Conservation (phyloP, 192 early-diverging fungal species). For the Thoreauomyces humboldtii region DNA sequence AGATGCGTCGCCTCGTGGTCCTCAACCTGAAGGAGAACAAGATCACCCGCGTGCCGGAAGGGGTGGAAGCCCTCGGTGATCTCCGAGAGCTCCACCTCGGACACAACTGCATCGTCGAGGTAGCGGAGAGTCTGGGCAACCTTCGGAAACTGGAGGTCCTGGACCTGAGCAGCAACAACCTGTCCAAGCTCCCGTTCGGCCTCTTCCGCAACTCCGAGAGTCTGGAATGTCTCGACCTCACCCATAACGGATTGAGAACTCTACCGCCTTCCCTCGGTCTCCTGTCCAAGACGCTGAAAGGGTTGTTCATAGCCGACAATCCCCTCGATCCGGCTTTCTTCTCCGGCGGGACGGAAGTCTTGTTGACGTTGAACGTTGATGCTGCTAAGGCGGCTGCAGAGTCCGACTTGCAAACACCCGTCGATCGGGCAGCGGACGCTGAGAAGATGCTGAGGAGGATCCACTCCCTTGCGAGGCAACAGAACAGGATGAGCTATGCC, state of each 20-base stretch:
- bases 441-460: conserved; percentile 14
- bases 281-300: conserved; percentile 21
- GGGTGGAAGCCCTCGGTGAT: conserved; percentile 19
- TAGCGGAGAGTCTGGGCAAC: conserved; percentile 30
- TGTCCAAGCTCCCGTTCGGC: conserved; percentile 13
- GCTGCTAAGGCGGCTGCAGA: background rate
- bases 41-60: conserved; percentile 21
- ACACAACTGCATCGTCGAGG: conserved; percentile 23
- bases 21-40: conserved; percentile 41
- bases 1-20: conserved; percentile 26
- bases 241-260: conserved; percentile 28
- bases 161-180: conserved; percentile 35
- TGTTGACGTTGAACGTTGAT: conserved; percentile 7
- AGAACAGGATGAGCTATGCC: conserved; percentile 1
- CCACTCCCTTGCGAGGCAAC: background rate
- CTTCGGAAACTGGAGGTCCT: conserved; percentile 36
- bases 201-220: conserved; percentile 20
- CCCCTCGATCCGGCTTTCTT: conserved; percentile 15
- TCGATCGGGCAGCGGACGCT: conserved; percentile 11
- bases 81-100: conserved; percentile 39
- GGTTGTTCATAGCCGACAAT: conserved; percentile 25
- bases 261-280: conserved; percentile 50
- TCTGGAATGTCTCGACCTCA: conserved; percentile 34
- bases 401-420: background rate
- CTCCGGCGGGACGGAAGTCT: background rate